Evolutionary conservation across 73 alveolate species (phyloP).

Genomic region (Paramecium caudatum): DNA sequence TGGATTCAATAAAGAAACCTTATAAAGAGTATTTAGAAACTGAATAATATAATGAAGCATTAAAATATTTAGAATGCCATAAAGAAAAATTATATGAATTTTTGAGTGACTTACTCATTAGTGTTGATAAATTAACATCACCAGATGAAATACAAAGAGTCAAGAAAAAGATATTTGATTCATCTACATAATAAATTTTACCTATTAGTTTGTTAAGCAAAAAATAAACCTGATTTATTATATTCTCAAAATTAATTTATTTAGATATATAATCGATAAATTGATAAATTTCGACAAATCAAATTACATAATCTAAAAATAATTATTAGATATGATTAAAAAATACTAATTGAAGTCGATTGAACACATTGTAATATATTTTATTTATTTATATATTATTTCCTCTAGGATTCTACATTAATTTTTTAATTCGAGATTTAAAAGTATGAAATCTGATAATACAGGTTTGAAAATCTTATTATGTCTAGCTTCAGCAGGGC

Average conservation of each 20-base stretch:
- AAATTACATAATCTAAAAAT: no score
- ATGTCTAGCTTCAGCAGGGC: background rate
- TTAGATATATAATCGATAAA: no score
- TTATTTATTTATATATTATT: no score
- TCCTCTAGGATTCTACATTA: no score
- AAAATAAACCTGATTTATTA: slow-evolving; percentile 17
- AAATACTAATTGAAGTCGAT: no score
- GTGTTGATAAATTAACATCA: slow-evolving; percentile 29
- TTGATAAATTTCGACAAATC: no score
- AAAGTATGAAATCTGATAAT: slow-evolving; percentile 41
- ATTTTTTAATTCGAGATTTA: slow-evolving; percentile 48
- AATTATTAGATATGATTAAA: no score
- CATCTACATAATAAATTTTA: slow-evolving; percentile 26
- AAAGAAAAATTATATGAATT: slow-evolving; percentile 36
- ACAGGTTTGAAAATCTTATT: slow-evolving; percentile 36
- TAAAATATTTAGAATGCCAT: slow-evolving; percentile 6
- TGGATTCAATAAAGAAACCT: background rate
- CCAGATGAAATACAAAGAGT: background rate
- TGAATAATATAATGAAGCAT: slow-evolving; percentile 34
- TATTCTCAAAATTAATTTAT: background rate
- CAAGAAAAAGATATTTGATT: slow-evolving; percentile 38
- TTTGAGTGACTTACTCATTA: background rate
- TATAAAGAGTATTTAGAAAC: background rate
- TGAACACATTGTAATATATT: no score
- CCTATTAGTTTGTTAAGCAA: background rate